These are phyloP conservation scores for Cryphonectria carpinicola DNA, from an alignment of 2,329 filamentous ascomycete species.

Conservation along the genomic window DNA sequence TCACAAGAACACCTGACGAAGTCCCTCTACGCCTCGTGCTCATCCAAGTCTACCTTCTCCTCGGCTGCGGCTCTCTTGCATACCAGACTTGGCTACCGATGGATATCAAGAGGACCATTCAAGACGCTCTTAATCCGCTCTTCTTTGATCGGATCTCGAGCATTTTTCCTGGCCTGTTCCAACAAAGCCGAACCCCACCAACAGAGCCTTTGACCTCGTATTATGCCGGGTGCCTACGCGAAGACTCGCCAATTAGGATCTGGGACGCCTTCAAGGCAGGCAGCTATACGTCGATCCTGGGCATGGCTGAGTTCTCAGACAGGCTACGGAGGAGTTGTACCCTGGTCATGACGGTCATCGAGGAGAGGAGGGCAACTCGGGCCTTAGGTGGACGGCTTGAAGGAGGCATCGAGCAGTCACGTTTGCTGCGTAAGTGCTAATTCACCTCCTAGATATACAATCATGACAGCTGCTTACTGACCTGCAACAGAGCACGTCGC, in stretches of 20 bases:
- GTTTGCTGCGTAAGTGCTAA: conserved; percentile 49
- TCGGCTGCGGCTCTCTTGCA: conserved; percentile 54
- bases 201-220: conserved; percentile 50
- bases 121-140: conserved; percentile 58
- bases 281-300: conserved; percentile 55
- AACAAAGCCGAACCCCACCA: conserved; percentile 40
- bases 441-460: conserved; percentile 2
- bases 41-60: conserved; percentile 53
- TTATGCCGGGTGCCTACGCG: conserved; percentile 48
- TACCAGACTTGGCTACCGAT: conserved; percentile 54
- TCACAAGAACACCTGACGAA: conserved; percentile 49
- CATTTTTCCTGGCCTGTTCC: conserved; percentile 50
- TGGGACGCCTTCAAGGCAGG: conserved; percentile 54
- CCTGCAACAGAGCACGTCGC: conserved; percentile 44
- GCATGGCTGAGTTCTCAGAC: conserved; percentile 50
- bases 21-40: conserved; percentile 53
- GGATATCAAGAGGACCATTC: conserved; percentile 60
- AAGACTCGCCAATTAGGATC: conserved; percentile 44
- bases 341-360: conserved; percentile 55
- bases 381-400: conserved; percentile 46
- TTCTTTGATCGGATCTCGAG: conserved; percentile 61
- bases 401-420: conserved; percentile 45
- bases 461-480: conserved; percentile 24
- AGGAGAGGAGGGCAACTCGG: conserved; percentile 53
- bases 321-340: conserved; percentile 55